A percentile compares a stretch with the other conserved stretches of the same genome.
Conservation (phyloP, 2,329 filamentous ascomycete genomes). For the Phyllosticta citrichinensis region DNA sequence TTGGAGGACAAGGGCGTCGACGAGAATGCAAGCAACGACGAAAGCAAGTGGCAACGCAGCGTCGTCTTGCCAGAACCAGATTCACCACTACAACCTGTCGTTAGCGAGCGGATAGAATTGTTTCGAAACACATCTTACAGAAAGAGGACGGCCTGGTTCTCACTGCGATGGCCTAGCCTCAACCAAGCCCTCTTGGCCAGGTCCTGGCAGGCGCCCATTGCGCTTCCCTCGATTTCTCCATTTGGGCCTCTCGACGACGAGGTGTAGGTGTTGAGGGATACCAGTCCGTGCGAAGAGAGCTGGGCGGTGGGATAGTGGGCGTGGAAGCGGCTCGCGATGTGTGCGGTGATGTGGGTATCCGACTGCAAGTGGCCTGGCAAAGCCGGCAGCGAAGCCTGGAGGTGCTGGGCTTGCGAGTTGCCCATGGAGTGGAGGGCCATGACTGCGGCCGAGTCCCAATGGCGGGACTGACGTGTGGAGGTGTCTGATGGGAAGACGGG, state of each 20-base stretch:
- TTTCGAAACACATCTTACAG: constrained; percentile 53
- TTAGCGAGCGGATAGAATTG: constrained; percentile 10
- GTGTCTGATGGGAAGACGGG: neutral
- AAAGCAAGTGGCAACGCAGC: constrained; percentile 76
- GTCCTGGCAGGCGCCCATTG: constrained; percentile 85
- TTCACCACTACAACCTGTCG: constrained; percentile 61
- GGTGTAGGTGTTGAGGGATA: constrained; percentile 91
- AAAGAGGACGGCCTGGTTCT: constrained; percentile 89
- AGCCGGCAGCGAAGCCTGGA: constrained; percentile 76
- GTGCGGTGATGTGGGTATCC: constrained; percentile 69
- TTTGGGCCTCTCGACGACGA: constrained; percentile 79
- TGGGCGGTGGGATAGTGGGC: constrained; percentile 78
- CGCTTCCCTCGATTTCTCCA: constrained; percentile 84
- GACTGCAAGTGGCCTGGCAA: constrained; percentile 75
- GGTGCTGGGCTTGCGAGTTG: constrained; percentile 48
- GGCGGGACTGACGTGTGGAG: constrained; percentile 11
- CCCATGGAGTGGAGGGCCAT: constrained; percentile 48
- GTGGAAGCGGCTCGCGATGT: constrained; percentile 84
- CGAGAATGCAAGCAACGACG: constrained; percentile 77
- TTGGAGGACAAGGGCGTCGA: constrained; percentile 90
- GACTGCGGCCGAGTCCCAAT: constrained; percentile 26
- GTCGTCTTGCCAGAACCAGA: constrained; percentile 95
- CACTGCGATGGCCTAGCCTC: constrained; percentile 73
- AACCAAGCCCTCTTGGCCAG: constrained; percentile 79
- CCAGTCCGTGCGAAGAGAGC: constrained; percentile 82